A percentile compares a stretch with the other conserved stretches of the same genome.
Conservation (phyloP, 768 basidiomycete species). For the Auricularia sp. region DNA sequence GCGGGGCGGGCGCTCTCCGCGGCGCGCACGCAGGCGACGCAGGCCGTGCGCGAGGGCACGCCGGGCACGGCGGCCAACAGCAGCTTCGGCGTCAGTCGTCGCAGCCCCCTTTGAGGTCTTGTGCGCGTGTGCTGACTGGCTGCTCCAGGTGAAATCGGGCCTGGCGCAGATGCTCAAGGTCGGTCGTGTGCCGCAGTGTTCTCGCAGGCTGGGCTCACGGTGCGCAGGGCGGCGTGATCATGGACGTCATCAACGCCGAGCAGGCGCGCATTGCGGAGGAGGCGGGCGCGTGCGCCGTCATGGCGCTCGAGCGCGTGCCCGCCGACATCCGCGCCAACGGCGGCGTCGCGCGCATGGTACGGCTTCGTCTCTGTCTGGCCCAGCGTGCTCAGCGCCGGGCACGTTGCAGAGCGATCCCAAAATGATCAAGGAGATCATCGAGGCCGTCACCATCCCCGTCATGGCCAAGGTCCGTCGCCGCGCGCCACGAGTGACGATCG, state of each 20-base stretch:
- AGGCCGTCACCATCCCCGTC: constrained; percentile 80
- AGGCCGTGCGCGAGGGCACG: constrained; percentile 2
- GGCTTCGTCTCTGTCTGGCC: constrained; percentile 11
- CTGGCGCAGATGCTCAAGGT: constrained; percentile 97
- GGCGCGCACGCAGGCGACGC: constrained; percentile 1
- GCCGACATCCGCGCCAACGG: constrained; percentile 89
- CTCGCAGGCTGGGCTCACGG: constrained; percentile 7
- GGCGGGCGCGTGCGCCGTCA: constrained; percentile 95
- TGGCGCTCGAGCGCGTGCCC: constrained; percentile 92
- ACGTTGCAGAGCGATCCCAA: constrained; percentile 72
- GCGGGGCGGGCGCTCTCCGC: neutral
- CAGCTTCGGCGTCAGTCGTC: neutral
- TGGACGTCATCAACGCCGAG: constrained; percentile 87
- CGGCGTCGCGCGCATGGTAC: constrained; percentile 92
- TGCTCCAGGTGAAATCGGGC: constrained; percentile 73
- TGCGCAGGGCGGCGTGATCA: constrained; percentile 72
- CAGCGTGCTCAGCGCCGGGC: neutral
- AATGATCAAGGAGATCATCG: constrained; percentile 95
- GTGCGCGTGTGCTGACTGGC: neutral
- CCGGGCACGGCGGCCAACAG: neutral
- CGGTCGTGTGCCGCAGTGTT: constrained; percentile 8
- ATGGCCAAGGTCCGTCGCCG: constrained; percentile 28
- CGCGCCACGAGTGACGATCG: constrained; percentile 42
- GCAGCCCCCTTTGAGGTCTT: constrained; percentile 2
- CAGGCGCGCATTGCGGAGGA: constrained; percentile 93